Conservation (phyloP, 2,329 filamentous ascomycete species). For the Monosporascus sp. region DNA sequence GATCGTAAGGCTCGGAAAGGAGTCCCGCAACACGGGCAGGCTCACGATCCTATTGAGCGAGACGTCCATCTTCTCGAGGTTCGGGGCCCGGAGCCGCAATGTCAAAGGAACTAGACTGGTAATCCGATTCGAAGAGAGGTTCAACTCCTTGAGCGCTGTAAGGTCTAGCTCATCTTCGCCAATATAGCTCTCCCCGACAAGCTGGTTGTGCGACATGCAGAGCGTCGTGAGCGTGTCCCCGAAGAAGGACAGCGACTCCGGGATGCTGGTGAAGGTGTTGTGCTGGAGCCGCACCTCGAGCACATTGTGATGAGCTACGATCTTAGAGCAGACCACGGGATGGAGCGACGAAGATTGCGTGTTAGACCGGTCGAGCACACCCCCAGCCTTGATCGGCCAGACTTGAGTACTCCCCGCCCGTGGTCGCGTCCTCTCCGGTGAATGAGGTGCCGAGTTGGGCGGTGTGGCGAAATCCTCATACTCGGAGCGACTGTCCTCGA, state of each 20-base stretch:
- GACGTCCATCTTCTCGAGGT: constrained; percentile 71
- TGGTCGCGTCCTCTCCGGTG: constrained; percentile 43
- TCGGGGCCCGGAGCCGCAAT: constrained; percentile 64
- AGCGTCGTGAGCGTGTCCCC: constrained; percentile 65
- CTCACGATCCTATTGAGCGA: constrained; percentile 74
- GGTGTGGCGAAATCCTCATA: constrained; percentile 53
- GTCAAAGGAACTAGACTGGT: constrained; percentile 63
- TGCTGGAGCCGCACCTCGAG: constrained; percentile 65
- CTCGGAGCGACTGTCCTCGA: constrained; percentile 46
- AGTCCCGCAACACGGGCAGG: constrained; percentile 60
- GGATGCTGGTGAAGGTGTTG: constrained; percentile 69
- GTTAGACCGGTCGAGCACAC: constrained; percentile 64
- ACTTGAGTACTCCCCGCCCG: constrained; percentile 41
- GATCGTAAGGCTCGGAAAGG: constrained; percentile 65
- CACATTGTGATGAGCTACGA: constrained; percentile 47
- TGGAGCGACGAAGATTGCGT: constrained; percentile 58
- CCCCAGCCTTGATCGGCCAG: constrained; percentile 54
- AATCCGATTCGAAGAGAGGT: constrained; percentile 69
- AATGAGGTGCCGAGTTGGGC: constrained; percentile 47
- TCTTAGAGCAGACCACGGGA: constrained; percentile 50
- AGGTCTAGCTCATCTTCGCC: constrained; percentile 58
- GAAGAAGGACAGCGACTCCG: constrained; percentile 66
- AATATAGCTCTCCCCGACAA: constrained; percentile 61
- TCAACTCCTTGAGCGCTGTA: constrained; percentile 70
- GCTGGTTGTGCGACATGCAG: constrained; percentile 70